Evolutionary conservation across 2,329 filamentous ascomycete species (phyloP).

Genomic region (Epichloe hybrida): DNA sequence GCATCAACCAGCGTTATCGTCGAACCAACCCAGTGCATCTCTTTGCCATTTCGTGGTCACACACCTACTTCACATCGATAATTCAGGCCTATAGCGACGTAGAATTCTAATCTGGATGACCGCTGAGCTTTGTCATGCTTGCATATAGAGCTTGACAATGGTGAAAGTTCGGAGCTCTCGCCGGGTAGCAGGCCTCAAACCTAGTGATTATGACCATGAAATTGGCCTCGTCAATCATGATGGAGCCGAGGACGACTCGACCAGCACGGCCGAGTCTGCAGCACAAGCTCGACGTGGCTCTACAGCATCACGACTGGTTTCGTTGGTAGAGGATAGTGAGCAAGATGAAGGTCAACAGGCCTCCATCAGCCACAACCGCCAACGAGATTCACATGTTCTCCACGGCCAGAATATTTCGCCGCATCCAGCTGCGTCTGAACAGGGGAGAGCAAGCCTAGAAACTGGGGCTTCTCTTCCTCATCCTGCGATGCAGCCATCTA

Average conservation of each 20-base stretch:
- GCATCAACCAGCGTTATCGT: background rate
- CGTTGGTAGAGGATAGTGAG: conserved; percentile 2
- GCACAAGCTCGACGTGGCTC: conserved; percentile 1
- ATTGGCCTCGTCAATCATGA: conserved; percentile 53
- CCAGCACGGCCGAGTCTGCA: conserved; percentile 9
- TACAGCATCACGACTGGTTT: conserved; percentile 8
- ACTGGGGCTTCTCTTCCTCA: conserved; percentile 6
- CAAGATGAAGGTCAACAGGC: background rate
- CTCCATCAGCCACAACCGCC: background rate
- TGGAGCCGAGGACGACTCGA: conserved; percentile 8
- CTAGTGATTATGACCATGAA: conserved; percentile 55
- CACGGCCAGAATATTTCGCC: background rate
- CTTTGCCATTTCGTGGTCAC: background rate
- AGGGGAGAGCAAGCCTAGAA: conserved; percentile 1
- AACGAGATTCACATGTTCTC: background rate
- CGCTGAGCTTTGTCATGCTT: conserved; percentile 9
- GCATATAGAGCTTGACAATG: conserved; percentile 13
- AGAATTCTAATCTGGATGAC: background rate
- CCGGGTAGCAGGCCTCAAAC: conserved; percentile 39
- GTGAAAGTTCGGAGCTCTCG: conserved; percentile 34
- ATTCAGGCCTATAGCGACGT: background rate
- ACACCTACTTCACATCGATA: background rate
- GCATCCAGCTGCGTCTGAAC: background rate
- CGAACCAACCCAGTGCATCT: background rate
- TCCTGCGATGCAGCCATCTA: conserved; percentile 16